Evolutionary conservation across 768 basidiomycete genomes (phyloP).

Genomic region (Mycena chlorophos): DNA sequence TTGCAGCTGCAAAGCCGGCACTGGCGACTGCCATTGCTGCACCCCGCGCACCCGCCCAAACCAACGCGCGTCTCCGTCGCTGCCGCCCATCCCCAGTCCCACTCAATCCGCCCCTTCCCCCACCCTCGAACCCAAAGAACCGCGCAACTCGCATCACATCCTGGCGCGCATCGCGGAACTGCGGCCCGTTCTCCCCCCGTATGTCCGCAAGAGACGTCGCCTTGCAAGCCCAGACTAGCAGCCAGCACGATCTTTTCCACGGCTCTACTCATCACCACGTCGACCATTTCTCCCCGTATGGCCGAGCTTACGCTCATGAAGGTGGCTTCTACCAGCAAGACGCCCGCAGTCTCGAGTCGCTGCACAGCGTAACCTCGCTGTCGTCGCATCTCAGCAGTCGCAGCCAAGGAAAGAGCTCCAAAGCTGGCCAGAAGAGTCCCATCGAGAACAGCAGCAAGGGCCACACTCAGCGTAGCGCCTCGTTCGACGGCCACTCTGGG

Average conservation of each 20-base stretch:
- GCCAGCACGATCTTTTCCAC: constrained; percentile 19
- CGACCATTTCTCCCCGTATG: constrained; percentile 64
- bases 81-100: constrained; percentile 24
- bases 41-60: constrained; percentile 45
- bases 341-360: constrained; percentile 21
- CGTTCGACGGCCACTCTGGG: constrained; percentile 10
- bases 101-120: constrained; percentile 7
- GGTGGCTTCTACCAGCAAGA: constrained; percentile 25
- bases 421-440: constrained; percentile 3
- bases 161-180: constrained; percentile 63
- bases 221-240: constrained; percentile 30
- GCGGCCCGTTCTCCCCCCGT: constrained; percentile 70
- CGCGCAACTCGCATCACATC: constrained; percentile 45
- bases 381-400: constrained; percentile 1
- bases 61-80: constrained; percentile 8
- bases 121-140: constrained; percentile 12
- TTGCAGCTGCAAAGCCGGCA: constrained; percentile 51
- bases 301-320: constrained; percentile 56
- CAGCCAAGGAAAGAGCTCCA: constrained; percentile 10
- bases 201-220: constrained; percentile 41
- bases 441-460: not conserved
- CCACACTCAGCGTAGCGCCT: constrained; percentile 10
- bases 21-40: constrained; percentile 59
- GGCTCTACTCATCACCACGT: constrained; percentile 37
- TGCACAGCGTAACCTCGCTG: constrained; percentile 25